Evolutionary conservation across 805 yeast genomes (phyloP), one percentile per base, ranked within the genome.

Genomic region (Starmerella floris): DNA sequence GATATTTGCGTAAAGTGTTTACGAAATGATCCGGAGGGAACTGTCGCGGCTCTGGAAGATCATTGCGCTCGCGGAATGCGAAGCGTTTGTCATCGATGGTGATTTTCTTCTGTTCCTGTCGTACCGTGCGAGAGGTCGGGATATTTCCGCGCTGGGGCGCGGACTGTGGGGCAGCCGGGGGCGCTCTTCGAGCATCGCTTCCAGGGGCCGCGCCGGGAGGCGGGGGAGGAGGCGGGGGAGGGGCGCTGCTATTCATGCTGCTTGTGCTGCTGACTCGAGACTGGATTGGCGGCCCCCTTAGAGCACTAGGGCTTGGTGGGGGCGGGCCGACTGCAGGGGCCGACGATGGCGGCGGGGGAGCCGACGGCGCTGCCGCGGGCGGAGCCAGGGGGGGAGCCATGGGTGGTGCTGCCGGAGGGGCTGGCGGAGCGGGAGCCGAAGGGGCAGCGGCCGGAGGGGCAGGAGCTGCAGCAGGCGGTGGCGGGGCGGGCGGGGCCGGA

Each of bases 21-120:
- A 72, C 76, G 56, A 81, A 84, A 39, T 72, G 70, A 25, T 42
- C 44, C 3, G 44, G 40, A 11, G 51, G 47, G 25, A 52, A 39
- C 37, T 46, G 44, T 51, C 97, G 69, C n/a, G 98, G 97, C 52
- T 75, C 76, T 0, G 98, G 97, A 35, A 91, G 65, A 21, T 83
- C 79, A 34, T 64, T 61, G 16, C 72, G 69, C 57, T 82, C 82
- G 3, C 65, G 57, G 67, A 83, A 87, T 50, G 69, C 72, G 66
- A 78, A 85, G 52, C 87, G 65, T n/a, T 67, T 60, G 56, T 82
- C 91, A 51, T 83, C 83, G 39, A 84, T 81, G 3, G 61, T 64
- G 3, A 75, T 35, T 23, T 41, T 39, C 33, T 40, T 23, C 43
- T 43, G 46, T 41, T 45, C 49, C 21, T 46, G 48, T 10, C 44